Evolutionary conservation across 306 rosid genomes (phyloP), one percentile per base, ranked within the genome.

Genomic region (Begonia loranthoides): DNA sequence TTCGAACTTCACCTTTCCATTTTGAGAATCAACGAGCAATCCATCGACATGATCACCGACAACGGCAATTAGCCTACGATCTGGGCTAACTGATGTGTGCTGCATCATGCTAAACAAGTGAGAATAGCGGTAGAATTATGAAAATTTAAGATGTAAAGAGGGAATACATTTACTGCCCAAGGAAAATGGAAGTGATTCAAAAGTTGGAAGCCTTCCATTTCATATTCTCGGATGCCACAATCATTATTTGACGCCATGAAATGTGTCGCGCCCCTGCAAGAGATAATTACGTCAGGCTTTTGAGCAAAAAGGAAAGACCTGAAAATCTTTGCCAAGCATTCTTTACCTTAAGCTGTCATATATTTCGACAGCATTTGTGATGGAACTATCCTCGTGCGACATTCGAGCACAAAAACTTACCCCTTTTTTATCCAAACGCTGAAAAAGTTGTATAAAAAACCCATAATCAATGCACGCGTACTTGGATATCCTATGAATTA

Each of bases 141-240:
- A 28, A 28, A 28, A 28, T 28, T 28, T 43, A 43, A 43, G n/a
- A 43, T 43, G 54, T 44, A 12, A 55, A 50, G 57, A 52, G 57
- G 57, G 41, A 74, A 71, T 64, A 79, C 85, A 66, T 79, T 79
- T 43, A 79, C 81, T n/a, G 85, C 73, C 85, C 85, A 79, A 51
- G 85, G 73, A 57, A 71, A 79, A 46, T 66, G 78, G 63, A 74
- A 34, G 67, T 74, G 75, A 63, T 75, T 79, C 63, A 74, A 59
- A 56, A 54, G 76, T 71, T 79, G 85, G 62, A 79, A 79, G 52
- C 63, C 70, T 58, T 71, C 78, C 60, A 73, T 66, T 58, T 79
- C 85, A 41, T 65, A 79, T 60, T 79, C 78, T 56, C 85, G 59
- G 57, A 79, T 62, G 5, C 78, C 76, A 56, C 69, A 62, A 56